Percentiles rank a stretch among this genome's conserved stretches.
Conservation (phyloP, 768 basidiomycete species). For the Russula griseocarnosa region DNA sequence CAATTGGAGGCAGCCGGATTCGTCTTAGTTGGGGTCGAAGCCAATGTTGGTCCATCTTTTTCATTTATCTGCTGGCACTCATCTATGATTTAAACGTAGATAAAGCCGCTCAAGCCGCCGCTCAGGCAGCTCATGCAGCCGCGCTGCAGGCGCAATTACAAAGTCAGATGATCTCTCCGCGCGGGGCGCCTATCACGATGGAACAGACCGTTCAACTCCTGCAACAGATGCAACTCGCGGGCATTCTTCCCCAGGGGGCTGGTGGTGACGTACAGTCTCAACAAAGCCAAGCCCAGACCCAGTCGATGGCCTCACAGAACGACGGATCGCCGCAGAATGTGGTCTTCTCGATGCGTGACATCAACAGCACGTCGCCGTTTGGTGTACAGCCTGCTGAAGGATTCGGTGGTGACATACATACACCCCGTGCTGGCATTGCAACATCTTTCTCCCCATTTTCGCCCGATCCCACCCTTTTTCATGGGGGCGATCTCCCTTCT, state of each 20-base stretch:
- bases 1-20: slow-evolving; percentile 87
- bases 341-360: slow-evolving; percentile 21
- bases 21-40: slow-evolving; percentile 91
- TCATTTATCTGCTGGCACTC: neutral
- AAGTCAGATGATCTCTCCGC: slow-evolving; percentile 29
- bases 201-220: slow-evolving; percentile 63
- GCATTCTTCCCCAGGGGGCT: slow-evolving; percentile 34
- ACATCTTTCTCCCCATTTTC: slow-evolving; percentile 69
- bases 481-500: slow-evolving; percentile 40
- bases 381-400: slow-evolving; percentile 21
- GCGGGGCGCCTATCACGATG: slow-evolving; percentile 41
- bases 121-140: slow-evolving; percentile 66
- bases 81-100: slow-evolving; percentile 42
- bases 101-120: slow-evolving; percentile 88
- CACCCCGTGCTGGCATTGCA: slow-evolving; percentile 21
- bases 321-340: slow-evolving; percentile 22
- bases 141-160: slow-evolving; percentile 53
- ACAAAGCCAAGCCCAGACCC: slow-evolving; percentile 30
- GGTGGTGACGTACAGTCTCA: slow-evolving; percentile 27
- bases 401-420: slow-evolving; percentile 19
- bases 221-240: slow-evolving; percentile 50
- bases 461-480: slow-evolving; percentile 57
- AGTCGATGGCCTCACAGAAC: slow-evolving; percentile 23
- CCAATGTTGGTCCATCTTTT: slow-evolving; percentile 60
- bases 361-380: slow-evolving; percentile 21